phyloP scores from a whole-genome alignment of 345 rosid genomes.

The Eucalyptus virginea region DNA sequence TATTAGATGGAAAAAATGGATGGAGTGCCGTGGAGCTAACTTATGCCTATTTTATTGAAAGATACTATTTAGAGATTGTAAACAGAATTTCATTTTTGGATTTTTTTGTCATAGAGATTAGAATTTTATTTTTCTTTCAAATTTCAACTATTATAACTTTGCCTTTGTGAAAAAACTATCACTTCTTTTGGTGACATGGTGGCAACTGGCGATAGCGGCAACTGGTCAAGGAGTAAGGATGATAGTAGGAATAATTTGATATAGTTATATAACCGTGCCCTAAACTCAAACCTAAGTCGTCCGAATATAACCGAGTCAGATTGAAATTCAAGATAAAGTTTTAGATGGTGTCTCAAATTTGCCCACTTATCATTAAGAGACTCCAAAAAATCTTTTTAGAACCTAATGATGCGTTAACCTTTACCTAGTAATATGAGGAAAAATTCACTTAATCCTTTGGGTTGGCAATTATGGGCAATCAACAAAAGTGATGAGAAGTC shows the following conservation, averaged over 20 bases:
- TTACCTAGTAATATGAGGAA: not conserved
- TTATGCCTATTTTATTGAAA: not conserved
- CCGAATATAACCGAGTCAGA: accelerated
- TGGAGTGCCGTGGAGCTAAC: not conserved
- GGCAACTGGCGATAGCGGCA: not conserved
- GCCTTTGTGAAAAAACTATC: not conserved
- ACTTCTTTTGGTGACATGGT: not conserved
- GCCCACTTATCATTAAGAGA: not conserved
- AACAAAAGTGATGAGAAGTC: not conserved
- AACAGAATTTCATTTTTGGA: not conserved
- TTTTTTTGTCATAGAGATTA: not conserved
- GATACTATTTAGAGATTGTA: not conserved
- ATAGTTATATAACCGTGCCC: not conserved
- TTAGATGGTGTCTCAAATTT: not conserved
- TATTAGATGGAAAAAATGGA: not conserved
- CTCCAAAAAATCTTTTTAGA: not conserved
- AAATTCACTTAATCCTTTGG: not conserved
- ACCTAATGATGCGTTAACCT: not conserved
- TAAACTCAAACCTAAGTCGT: not conserved
- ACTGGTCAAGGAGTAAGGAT: not conserved
- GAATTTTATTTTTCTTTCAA: not conserved
- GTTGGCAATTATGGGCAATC: not conserved
- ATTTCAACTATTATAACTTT: not conserved
- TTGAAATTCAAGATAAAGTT: not conserved
- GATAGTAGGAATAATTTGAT: not conserved